phyloP scores from a whole-genome alignment of 73 alveolate species.

The Paramecium octaurelia region DNA sequence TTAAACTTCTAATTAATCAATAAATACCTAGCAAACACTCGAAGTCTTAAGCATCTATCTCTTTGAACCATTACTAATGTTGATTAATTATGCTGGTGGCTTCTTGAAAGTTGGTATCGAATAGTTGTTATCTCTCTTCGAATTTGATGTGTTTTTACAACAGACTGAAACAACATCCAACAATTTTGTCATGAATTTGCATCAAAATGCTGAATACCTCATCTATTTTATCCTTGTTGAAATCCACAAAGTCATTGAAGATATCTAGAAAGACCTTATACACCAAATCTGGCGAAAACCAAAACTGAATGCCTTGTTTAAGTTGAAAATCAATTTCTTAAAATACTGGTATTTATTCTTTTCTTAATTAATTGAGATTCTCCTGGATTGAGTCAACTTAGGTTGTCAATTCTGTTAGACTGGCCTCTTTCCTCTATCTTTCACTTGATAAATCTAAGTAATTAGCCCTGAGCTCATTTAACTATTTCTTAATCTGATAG shows the following conservation, averaged over 20 bases:
- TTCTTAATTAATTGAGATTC: background rate
- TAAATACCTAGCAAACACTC: conserved; percentile 28
- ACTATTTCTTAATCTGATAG: background rate
- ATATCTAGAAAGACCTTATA: background rate
- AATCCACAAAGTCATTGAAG: background rate
- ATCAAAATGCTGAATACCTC: background rate
- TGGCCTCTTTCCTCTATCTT: background rate
- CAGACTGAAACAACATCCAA: conserved; percentile 19
- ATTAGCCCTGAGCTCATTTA: background rate
- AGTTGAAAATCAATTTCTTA: background rate
- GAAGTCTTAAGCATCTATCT: background rate
- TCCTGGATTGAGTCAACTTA: background rate
- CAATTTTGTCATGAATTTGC: conserved; percentile 24
- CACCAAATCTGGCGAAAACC: conserved; percentile 35
- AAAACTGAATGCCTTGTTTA: background rate
- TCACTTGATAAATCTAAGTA: background rate
- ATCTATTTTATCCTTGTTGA: background rate
- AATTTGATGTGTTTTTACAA: background rate
- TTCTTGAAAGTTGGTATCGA: background rate
- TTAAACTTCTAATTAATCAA: conserved; percentile 10
- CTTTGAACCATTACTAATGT: background rate
- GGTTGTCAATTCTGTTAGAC: background rate
- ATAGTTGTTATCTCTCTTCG: background rate
- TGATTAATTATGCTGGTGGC: background rate
- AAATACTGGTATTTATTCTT: background rate